Evolutionary conservation across 2,329 filamentous ascomycete species (phyloP).

Genomic region (Hawksworthiomyces lignivorus): DNA sequence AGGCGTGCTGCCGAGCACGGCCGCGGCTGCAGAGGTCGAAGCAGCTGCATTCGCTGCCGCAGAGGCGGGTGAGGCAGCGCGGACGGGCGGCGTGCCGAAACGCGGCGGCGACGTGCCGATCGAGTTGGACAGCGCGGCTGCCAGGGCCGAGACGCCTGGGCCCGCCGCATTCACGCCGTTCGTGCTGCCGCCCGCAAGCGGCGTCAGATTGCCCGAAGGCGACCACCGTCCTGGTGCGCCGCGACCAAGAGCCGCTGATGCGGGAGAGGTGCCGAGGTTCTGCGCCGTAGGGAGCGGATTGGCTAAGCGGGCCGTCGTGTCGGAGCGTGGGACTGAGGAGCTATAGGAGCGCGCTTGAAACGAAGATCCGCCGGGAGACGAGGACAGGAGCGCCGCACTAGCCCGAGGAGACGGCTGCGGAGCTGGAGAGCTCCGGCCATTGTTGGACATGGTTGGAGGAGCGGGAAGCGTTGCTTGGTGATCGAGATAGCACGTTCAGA

Average conservation of each 20-base stretch:
- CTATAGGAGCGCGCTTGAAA: conserved; percentile 38
- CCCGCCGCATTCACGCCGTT: conserved; percentile 61
- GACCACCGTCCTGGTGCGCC: conserved; percentile 26
- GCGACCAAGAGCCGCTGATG: not conserved
- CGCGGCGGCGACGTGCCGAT: conserved; percentile 62
- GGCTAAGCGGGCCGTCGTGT: conserved; percentile 54
- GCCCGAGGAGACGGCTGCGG: conserved; percentile 17
- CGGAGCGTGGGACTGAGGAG: conserved; percentile 48
- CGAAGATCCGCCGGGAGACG: conserved; percentile 41
- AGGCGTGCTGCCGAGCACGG: conserved; percentile 6
- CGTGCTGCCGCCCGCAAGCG: conserved; percentile 57
- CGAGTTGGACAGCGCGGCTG: conserved; percentile 74
- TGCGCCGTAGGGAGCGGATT: conserved; percentile 42
- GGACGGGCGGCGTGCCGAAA: conserved; percentile 56
- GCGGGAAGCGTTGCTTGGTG: not conserved
- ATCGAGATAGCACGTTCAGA: too few species aligned
- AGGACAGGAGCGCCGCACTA: conserved; percentile 33
- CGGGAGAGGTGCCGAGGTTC: conserved; percentile 24
- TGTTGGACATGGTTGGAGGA: conserved; percentile 10
- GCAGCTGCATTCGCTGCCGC: not conserved
- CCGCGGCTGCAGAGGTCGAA: conserved; percentile 33
- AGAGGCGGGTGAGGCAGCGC: conserved; percentile 47
- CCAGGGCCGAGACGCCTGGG: conserved; percentile 79
- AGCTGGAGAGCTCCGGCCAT: conserved; percentile 15
- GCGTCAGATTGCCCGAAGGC: conserved; percentile 44